phyloP scores from a whole-genome alignment of 2,329 filamentous ascomycete genomes.

The Penicillium rolfsii region DNA sequence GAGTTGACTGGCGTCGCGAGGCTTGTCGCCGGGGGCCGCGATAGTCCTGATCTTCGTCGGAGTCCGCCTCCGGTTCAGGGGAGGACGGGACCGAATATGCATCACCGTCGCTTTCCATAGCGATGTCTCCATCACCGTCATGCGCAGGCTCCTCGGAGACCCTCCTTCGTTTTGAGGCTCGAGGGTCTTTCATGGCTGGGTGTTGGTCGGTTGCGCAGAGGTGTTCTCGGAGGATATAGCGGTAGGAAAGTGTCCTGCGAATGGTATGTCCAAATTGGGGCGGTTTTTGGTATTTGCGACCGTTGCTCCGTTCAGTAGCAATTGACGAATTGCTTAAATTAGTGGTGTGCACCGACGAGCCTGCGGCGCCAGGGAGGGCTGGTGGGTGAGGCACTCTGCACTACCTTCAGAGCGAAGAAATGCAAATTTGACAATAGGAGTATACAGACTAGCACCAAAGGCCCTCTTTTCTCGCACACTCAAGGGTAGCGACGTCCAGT shows the following conservation, averaged over 20 bases:
- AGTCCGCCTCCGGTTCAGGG: constrained; percentile 20
- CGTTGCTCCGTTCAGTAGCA: constrained; percentile 3
- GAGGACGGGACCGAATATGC: constrained; percentile 20
- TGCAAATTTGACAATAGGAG: not conserved
- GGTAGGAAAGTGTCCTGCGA: not conserved
- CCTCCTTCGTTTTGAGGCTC: constrained; percentile 42
- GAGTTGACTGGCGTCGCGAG: constrained; percentile 32
- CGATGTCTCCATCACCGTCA: constrained; percentile 38
- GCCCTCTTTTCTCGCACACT: too few species aligned
- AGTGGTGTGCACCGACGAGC: constrained; percentile 7
- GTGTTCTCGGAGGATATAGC: not conserved
- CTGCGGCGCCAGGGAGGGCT: constrained; percentile 11
- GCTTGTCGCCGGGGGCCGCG: constrained; percentile 21
- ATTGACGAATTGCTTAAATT: constrained; percentile 1
- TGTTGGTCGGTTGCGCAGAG: not conserved
- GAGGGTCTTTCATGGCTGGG: constrained; percentile 39
- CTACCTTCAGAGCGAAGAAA: not conserved
- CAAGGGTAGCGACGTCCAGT: not conserved
- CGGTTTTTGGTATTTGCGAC: constrained; percentile 4
- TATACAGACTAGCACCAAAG: not conserved
- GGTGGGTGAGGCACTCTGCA: not conserved
- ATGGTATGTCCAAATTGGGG: not conserved
- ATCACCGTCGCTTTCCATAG: constrained; percentile 31
- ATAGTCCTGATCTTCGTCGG: constrained; percentile 25
- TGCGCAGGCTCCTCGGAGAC: constrained; percentile 33